A percentile compares a stretch with the other conserved stretches of the same genome.
Conservation (phyloP, 176 grass and related monocot genomes). For the Phragmites australis region DNA sequence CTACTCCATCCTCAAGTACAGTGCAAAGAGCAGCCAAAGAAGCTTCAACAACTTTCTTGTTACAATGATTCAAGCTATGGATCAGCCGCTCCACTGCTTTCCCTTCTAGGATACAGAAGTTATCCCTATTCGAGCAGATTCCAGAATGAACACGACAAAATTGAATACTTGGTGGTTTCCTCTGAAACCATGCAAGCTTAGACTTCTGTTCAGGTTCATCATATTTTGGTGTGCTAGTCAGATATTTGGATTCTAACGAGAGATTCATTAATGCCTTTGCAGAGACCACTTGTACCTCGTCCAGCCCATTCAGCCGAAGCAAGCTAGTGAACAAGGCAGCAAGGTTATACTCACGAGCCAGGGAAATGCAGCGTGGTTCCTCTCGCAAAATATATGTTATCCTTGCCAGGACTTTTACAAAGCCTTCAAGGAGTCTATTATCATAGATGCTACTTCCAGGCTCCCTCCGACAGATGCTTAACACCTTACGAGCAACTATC, state of each 20-base stretch:
- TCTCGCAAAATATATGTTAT: constrained; percentile 60
- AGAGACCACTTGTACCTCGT: constrained; percentile 55
- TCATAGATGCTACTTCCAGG: constrained; percentile 39
- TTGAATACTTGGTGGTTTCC: constrained; percentile 29
- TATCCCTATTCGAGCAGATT: constrained; percentile 59
- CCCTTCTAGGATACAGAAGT: constrained; percentile 74
- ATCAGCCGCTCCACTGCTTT: constrained; percentile 72
- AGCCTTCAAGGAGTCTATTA: constrained; percentile 46
- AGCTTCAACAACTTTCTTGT: constrained; percentile 64
- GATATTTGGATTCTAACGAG: constrained; percentile 61
- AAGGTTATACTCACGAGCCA: constrained; percentile 68
- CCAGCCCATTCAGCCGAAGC: constrained; percentile 61
- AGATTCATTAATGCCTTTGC: constrained; percentile 72
- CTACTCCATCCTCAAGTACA: constrained; percentile 64
- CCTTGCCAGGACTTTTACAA: constrained; percentile 63
- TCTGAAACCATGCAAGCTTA: constrained; percentile 26
- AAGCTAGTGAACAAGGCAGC: constrained; percentile 60
- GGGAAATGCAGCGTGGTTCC: constrained; percentile 40
- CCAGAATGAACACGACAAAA: constrained; percentile 65
- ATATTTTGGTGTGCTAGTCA: constrained; percentile 43
- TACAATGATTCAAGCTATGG: constrained; percentile 61
- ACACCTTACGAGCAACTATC: constrained; percentile 49
- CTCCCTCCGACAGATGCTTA: constrained; percentile 51
- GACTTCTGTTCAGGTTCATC: constrained; percentile 38
- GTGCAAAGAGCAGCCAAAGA: constrained; percentile 69